Evolutionary conservation across 1,284 basidiomycete genomes (phyloP).

Genomic region (Tilletia setariae): DNA sequence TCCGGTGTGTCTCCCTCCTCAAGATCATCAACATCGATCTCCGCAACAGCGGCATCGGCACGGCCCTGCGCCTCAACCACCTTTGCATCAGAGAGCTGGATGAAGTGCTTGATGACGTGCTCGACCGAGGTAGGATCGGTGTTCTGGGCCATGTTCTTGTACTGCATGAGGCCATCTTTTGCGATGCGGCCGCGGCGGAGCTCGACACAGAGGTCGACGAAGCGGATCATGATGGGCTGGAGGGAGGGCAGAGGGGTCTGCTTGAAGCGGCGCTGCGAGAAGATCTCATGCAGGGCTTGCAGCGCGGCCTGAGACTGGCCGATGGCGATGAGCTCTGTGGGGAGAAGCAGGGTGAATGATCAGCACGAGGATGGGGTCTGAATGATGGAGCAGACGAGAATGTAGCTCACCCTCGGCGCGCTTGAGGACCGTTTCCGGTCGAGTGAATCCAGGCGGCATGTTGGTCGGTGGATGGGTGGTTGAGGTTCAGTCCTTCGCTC

Average conservation of each 20-base stretch:
- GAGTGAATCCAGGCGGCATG: constrained; percentile 15
- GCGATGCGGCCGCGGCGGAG: constrained; percentile 89
- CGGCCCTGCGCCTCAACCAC: constrained; percentile 50
- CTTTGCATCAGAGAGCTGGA: constrained; percentile 81
- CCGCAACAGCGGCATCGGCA: constrained; percentile 51
- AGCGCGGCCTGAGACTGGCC: constrained; percentile 83
- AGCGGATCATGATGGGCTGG: constrained; percentile 90
- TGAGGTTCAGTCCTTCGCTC: not conserved
- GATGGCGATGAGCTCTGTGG: constrained; percentile 72
- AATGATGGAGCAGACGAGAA: constrained; percentile 6
- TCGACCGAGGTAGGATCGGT: constrained; percentile 88
- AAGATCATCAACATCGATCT: constrained; percentile 57
- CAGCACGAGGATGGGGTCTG: not conserved
- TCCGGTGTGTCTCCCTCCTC: constrained; percentile 79
- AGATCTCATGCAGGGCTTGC: constrained; percentile 84
- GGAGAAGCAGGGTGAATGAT: constrained; percentile 15
- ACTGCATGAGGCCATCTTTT: constrained; percentile 80
- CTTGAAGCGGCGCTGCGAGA: constrained; percentile 88
- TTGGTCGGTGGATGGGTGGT: not conserved
- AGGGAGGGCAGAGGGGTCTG: constrained; percentile 82
- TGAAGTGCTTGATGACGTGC: constrained; percentile 82
- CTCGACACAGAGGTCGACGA: constrained; percentile 89
- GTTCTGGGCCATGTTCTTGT: constrained; percentile 78
- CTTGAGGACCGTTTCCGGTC: constrained; percentile 82
- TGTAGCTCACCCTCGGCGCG: not conserved